A percentile compares a stretch with the other conserved stretches of the same genome.
Evolutionary conservation across 192 early-diverging fungal species (phyloP).

Genomic region (Paraglomus occultum): DNA sequence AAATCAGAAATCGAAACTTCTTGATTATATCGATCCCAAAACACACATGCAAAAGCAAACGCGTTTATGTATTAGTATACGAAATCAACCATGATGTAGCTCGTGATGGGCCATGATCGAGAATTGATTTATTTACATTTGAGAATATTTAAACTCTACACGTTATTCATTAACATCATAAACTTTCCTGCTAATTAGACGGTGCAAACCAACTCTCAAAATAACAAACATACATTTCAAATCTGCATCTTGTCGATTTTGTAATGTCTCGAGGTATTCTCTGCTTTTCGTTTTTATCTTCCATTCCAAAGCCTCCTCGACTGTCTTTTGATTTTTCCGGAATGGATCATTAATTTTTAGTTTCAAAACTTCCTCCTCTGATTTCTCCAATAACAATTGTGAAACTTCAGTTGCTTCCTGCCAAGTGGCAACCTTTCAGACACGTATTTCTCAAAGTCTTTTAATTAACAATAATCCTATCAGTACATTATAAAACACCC

Average conservation of each 20-base stretch:
- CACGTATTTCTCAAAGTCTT: too few species aligned
- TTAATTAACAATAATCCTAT: too few species aligned
- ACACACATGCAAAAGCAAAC: too few species aligned
- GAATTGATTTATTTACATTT: too few species aligned
- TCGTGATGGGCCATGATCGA: too few species aligned
- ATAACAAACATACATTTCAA: conserved; percentile 9
- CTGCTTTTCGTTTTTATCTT: conserved; percentile 1
- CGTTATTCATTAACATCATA: neutral
- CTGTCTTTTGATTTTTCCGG: conserved; percentile 6
- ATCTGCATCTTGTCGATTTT: neutral
- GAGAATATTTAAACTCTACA: too few species aligned
- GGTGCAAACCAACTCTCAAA: conserved; percentile 11
- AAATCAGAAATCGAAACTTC: too few species aligned
- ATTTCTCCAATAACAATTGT: neutral
- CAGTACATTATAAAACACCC: too few species aligned
- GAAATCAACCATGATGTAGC: too few species aligned
- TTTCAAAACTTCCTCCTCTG: conserved; percentile 11
- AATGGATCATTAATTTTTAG: conserved; percentile 3
- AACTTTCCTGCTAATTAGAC: conserved; percentile 13
- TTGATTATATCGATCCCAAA: too few species aligned
- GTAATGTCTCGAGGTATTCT: neutral
- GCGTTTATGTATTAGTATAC: too few species aligned
- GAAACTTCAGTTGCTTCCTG: neutral
- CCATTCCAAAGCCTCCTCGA: neutral
- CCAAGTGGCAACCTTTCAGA: too few species aligned